A percentile compares a stretch with the other conserved stretches of the same genome.
These are phyloP conservation scores for Suillus tomentosus DNA, from an alignment of 768 basidiomycete species.

Conservation along the genomic window DNA sequence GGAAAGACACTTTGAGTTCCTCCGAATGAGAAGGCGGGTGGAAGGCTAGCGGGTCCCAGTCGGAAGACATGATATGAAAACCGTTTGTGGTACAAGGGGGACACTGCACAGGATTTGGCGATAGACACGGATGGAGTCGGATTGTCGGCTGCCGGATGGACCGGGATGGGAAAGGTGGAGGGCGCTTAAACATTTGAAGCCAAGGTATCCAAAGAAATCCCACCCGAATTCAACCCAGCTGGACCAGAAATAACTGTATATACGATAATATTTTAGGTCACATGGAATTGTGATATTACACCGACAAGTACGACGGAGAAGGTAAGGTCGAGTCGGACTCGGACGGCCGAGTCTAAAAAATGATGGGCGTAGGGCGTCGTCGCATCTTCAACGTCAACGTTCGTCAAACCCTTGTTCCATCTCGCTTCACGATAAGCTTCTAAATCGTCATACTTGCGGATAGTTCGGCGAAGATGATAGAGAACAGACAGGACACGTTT, in stretches of 20 bases:
- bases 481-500: slow-evolving; percentile 12
- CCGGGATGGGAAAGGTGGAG: background rate
- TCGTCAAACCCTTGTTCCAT: background rate
- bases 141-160: background rate
- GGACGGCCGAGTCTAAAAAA: slow-evolving; percentile 17
- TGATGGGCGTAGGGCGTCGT: background rate
- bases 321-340: background rate
- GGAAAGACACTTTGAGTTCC: slow-evolving; percentile 43
- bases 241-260: background rate
- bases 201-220: background rate
- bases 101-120: background rate
- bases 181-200: background rate
- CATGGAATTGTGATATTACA: slow-evolving; percentile 5
- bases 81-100: background rate
- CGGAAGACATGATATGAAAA: slow-evolving; percentile 7
- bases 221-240: background rate
- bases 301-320: slow-evolving; percentile 1
- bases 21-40: slow-evolving; percentile 34
- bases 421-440: background rate
- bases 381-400: background rate
- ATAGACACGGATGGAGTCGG: background rate
- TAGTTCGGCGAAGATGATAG: slow-evolving; percentile 12
- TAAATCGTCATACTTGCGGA: slow-evolving; percentile 11
- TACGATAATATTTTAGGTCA: background rate
- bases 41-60: slow-evolving; percentile 3